Base-by-base conservation (phyloP, 2,329 filamentous ascomycete genomes). In the Fusarium anguioides region DNA sequence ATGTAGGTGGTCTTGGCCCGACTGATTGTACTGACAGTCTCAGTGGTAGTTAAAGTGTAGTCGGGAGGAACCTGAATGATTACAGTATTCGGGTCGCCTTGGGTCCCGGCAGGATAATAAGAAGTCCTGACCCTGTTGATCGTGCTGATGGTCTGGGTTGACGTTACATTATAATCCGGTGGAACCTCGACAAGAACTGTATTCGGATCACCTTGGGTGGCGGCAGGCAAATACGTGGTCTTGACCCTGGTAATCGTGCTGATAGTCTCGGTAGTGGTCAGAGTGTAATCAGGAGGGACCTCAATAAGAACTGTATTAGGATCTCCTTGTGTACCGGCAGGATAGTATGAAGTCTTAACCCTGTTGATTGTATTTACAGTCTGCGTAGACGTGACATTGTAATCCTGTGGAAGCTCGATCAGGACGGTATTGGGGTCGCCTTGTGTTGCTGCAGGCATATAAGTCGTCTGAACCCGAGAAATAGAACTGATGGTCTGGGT, bases 1-100 rank as follows among this genome's bases (percentile, higher is more conserved):
- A 33, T 29, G 15, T 29, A 35, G 1, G 56, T 36, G 0, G 54
- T 60, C 8, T 6, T 23, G 4, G 21, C 45, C 11, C 46, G 9
- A 12, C 33, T 49, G 8, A 58, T 59, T 18, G 56, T 49, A n/a
- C 14, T 46, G 11, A 49, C 29, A 6, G 41, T 59, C 10, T 36
- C 14, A 1, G 35, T 41, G 0, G 10, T 31, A 9, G 57, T 39
- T 4, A 59, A 29, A 6, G 37, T 33, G 2, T 55, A 55, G 24
- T 55, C 42, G 2, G 35, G 24, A 6, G 62, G 62, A 5, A 66
- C 40, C 8, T 66, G 44, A 2, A 66, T 36, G 10, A 51, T 8
- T 4, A 66, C 40, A 1, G 62, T 66, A 8, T 45, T 49, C 2
- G 64, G 63, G 4, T 66, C 63, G 9, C 61, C 63, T 6, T 40